Evolutionary conservation across 371 early-diverging fungal genomes (phyloP).

Genomic region (Mucor piriformis): DNA sequence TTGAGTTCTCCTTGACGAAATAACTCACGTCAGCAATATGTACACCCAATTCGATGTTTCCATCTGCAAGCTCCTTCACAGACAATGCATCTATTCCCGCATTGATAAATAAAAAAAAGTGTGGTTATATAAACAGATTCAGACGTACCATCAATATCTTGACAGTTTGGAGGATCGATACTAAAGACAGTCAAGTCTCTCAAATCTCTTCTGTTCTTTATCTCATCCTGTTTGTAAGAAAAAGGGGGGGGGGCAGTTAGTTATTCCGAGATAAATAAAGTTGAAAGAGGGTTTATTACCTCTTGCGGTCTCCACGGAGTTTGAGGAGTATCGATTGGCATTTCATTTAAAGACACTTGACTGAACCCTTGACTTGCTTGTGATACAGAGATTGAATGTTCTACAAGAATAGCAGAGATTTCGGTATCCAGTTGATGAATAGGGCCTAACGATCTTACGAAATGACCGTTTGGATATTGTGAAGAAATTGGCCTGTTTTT

Average conservation of each 20-base stretch:
- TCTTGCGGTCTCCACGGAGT: conserved; percentile 63
- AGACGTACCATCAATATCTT: conserved; percentile 80
- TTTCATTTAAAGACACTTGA: conserved; percentile 67
- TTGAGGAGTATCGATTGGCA: conserved; percentile 63
- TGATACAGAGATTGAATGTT: conserved; percentile 76
- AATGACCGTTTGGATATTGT: conserved; percentile 90
- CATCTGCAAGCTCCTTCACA: conserved; percentile 56
- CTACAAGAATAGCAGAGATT: conserved; percentile 77
- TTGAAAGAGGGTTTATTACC: conserved; percentile 8
- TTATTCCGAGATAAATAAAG: not conserved
- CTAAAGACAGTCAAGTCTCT: conserved; percentile 56
- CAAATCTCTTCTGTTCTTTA: conserved; percentile 58
- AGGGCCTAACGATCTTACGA: conserved; percentile 77
- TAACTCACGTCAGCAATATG: conserved; percentile 98
- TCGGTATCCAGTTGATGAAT: conserved; percentile 74
- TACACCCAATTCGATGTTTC: conserved; percentile 80
- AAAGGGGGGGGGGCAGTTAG: not conserved
- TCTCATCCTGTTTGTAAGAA: conserved; percentile 40
- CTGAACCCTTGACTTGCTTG: conserved; percentile 72
- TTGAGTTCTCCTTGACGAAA: conserved; percentile 80
- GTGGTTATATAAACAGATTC: not conserved
- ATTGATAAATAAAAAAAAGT: too few relatives aligned
- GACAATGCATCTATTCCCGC: conserved; percentile 92
- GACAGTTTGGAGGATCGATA: conserved; percentile 93
- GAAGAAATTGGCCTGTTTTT: conserved; percentile 63